Evolutionary conservation across 495 filamentous ascomycete species (phyloP), one percentile per base, ranked within the genome.

Genomic region (Oidiodendron maius): DNA sequence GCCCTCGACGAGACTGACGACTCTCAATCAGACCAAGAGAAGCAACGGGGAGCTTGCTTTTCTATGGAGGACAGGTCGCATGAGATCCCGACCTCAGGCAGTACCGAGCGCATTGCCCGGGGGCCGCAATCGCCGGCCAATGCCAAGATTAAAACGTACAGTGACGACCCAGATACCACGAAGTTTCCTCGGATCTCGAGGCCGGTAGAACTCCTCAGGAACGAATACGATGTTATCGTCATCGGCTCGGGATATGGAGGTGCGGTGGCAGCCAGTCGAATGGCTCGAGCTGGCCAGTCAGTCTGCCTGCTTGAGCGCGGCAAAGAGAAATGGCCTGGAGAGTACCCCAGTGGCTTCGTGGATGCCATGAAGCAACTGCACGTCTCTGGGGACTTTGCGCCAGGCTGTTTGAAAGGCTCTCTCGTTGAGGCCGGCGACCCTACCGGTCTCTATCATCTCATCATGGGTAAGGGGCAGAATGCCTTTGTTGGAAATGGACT

Each of bases 231-330:
- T 57, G 75, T 76, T 18, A 75, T 86, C 20, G 76, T 86, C 12
- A 74, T 85, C 39, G 81, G 83, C 0, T 83, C 79, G 15, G 83
- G 82, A 1, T 84, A 84, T 62, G 81, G 81, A 12, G 83, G 81
- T 44, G 80, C 74, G 13, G 78, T 85, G 13, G 79, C 82, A 12
- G 83, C 81, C 1, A 75, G 77, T 44, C 72, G 81, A 20, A 83
- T 82, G 76, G 75, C 81, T 3, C 65, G 81, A 40, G 79, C 74
- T 8, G 77, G 77, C 4, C 67, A 81, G 52, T 69, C 64, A 8
- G 83, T 85, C 18, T 82, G 77, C 40, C 59, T 87, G 4, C 67
- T 86, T 10, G 82, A 86, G 59, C 63, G 76, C 18, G 81, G 81
- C 30, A 66, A 71, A 46, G 82, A 86, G 64, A 71, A 66, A 58